Conservation (phyloP, 805 yeast genomes). For the Cyberlindnera americana region DNA sequence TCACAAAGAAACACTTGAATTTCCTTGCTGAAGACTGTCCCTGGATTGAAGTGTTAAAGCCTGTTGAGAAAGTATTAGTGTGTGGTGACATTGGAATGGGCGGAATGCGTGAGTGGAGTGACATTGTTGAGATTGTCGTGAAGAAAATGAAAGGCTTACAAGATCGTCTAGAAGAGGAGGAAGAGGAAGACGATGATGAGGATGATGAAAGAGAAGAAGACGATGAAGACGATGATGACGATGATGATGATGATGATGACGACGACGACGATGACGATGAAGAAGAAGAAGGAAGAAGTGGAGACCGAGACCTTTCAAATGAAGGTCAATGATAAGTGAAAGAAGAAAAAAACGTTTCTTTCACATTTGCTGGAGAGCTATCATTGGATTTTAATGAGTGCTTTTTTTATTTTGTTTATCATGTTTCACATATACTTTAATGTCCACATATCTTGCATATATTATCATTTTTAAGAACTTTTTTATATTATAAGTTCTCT, state of each 20-base stretch:
- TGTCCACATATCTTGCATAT: no score
- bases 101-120: constrained; percentile 88
- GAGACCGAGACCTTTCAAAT: neutral
- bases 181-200: constrained; percentile 38
- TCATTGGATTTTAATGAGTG: no score
- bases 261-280: constrained; percentile 41
- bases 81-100: constrained; percentile 93
- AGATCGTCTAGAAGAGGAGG: constrained; percentile 39
- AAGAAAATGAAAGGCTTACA: constrained; percentile 25
- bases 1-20: constrained; percentile 67
- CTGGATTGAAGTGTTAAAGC: constrained; percentile 68
- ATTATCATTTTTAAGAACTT: no score
- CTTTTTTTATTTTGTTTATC: neutral
- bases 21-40: constrained; percentile 68
- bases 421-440: neutral
- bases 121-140: constrained; percentile 60
- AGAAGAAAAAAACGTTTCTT: neutral
- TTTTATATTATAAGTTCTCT: no score
- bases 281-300: constrained; percentile 27
- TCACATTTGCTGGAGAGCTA: no score
- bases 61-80: constrained; percentile 73
- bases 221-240: constrained; percentile 35
- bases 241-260: constrained; percentile 38
- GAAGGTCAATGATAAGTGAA: neutral
- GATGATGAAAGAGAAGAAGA: constrained; percentile 40